Conservation (phyloP, 148 eudicot genomes). For the Pharnaceum exiguum region DNA sequence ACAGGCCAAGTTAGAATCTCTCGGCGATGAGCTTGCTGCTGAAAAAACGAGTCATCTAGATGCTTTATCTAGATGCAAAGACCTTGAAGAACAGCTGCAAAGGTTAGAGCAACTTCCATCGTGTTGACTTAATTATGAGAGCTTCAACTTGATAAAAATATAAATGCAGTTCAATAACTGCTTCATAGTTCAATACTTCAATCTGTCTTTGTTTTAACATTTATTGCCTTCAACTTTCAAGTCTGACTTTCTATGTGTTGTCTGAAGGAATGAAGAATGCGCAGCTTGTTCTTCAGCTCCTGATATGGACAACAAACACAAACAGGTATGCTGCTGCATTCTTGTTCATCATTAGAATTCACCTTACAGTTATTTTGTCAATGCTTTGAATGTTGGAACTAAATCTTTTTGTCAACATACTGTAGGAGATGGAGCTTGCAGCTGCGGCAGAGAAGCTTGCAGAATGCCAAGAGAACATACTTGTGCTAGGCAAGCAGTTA, state of each 20-base stretch:
- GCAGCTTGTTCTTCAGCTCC: constrained; percentile 36
- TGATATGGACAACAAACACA: constrained; percentile 41
- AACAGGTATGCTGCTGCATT: constrained; percentile 42
- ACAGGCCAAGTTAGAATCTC: constrained; percentile 38
- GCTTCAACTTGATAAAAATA: too few species aligned
- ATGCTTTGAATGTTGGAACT: background rate
- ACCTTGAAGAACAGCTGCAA: constrained; percentile 73
- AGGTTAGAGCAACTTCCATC: too few species aligned
- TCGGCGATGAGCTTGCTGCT: constrained; percentile 62
- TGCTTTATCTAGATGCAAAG: constrained; percentile 57
- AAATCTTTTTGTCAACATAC: background rate
- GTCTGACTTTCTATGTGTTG: constrained; percentile 14
- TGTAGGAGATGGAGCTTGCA: constrained; percentile 69
- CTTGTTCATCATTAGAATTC: background rate
- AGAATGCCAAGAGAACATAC: constrained; percentile 88
- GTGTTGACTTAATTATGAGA: too few species aligned
- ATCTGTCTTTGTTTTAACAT: too few species aligned
- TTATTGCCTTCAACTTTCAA: too few species aligned
- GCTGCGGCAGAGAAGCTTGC: constrained; percentile 91
- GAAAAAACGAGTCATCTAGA: constrained; percentile 61
- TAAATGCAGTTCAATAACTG: too few species aligned
- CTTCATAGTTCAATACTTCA: too few species aligned
- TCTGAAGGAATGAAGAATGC: constrained; percentile 52
- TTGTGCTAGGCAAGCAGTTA: constrained; percentile 74
- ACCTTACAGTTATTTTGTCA: background rate